Conservation (phyloP, 257 asterid genomes). For the Leptodermis oblonga region DNA sequence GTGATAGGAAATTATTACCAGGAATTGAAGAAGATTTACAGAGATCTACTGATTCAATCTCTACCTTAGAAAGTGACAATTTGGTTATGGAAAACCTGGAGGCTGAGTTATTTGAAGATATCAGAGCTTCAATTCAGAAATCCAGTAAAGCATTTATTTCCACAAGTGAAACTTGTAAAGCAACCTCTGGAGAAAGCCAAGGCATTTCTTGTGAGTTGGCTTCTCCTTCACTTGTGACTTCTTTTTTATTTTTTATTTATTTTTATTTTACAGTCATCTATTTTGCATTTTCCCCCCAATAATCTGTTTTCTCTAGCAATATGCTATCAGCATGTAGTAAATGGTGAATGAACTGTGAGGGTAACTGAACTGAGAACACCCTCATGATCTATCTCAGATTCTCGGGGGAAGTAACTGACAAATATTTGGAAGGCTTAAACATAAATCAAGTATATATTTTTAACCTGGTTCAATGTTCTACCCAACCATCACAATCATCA, state of each 20-base stretch:
- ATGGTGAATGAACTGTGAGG: background rate
- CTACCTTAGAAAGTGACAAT: conserved; percentile 68
- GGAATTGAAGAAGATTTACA: conserved; percentile 76
- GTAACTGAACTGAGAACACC: background rate
- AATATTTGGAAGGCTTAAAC: background rate
- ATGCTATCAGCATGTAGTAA: background rate
- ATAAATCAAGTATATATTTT: background rate
- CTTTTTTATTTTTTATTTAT: background rate
- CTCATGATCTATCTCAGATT: background rate
- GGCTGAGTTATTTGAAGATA: conserved; percentile 78
- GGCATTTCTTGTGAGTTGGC: conserved; percentile 53
- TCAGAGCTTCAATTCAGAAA: conserved; percentile 98
- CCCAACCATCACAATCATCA: background rate
- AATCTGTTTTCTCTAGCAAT: background rate
- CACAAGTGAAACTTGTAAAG: conserved; percentile 28
- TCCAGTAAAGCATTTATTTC: conserved; percentile 48
- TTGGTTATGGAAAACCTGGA: conserved; percentile 64
- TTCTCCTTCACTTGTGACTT: conserved; percentile 14
- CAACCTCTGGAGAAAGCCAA: conserved; percentile 25
- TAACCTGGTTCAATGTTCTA: too few relatives aligned
- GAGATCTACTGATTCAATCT: conserved; percentile 68
- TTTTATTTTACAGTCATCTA: background rate
- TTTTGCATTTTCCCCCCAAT: background rate
- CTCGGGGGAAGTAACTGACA: background rate
- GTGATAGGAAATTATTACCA: conserved; percentile 40